Evolutionary conservation across 768 basidiomycete genomes (phyloP), one percentile per base, ranked within the genome.

Genomic region (Boletus sp.): DNA sequence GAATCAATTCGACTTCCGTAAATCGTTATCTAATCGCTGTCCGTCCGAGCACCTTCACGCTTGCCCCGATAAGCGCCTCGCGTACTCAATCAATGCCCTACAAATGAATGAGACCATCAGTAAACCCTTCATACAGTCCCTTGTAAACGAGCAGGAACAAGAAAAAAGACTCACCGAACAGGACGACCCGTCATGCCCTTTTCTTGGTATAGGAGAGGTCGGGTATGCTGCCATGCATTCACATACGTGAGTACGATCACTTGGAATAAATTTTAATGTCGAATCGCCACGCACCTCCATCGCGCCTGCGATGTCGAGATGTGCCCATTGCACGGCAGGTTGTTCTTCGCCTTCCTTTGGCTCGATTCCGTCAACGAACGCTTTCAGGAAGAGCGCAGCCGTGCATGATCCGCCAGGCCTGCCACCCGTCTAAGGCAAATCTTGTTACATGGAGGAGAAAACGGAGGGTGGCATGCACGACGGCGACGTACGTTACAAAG

Each of bases 361-460:
- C 65, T 90, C 87, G 54, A 86, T 83, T 4, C 89, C 90, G 28
- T 88, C 80, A 2, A 89, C 89, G 62, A 92, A 92, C 3, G 85
- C 79, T 74, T 91, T 90, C 55, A 95, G 77, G 85, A 95, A 95
- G 18, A 93, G 75, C 3, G 92, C 92, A 2, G 92, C 93, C 1
- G 92, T 94, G 73, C 82, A 85, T 52, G 83, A 77, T 36, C 91
- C 92, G 9, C 75, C 92, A 41, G 81, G 76, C 24, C 73, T 78
- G n/a, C 91, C 92, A 47, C 92, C 90, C 28, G 78, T 83, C 86
- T 91, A 62, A n/a, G 6, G 48, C 41, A 28, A 44, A 36, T 4
- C 1, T 44, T 33, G 50, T 65, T n/a, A 57, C n/a, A 49, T 15
- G 24, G 24, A 60, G 29, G 51, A 36, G 15, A 14, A 28, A 20